Conservation (phyloP, 139 green algal species). For the Raphidocelis subcapitata region DNA sequence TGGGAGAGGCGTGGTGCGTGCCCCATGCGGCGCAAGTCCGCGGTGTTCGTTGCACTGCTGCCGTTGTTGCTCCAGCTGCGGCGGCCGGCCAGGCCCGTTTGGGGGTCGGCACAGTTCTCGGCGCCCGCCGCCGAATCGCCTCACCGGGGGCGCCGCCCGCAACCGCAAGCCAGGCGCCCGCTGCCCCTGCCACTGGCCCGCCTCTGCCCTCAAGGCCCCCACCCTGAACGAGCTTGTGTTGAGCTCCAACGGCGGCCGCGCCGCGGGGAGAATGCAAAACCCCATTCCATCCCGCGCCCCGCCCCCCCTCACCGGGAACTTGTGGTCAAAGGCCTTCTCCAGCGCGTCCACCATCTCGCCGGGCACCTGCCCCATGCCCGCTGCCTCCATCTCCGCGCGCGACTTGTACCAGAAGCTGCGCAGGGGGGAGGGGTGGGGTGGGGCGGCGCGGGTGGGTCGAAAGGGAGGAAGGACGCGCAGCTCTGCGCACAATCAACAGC, state of each 20-base stretch:
- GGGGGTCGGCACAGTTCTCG: too few relatives aligned
- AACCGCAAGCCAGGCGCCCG: too few relatives aligned
- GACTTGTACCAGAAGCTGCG: background rate
- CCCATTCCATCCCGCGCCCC: background rate
- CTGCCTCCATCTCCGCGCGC: background rate
- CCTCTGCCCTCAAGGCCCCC: too few relatives aligned
- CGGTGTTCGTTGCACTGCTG: too few relatives aligned
- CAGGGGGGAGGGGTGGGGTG: background rate
- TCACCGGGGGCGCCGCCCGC: too few relatives aligned
- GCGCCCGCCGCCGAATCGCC: too few relatives aligned
- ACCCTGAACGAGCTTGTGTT: too few relatives aligned
- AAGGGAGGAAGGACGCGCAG: background rate
- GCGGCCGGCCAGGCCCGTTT: too few relatives aligned
- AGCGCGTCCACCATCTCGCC: conserved; percentile 23
- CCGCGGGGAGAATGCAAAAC: background rate
- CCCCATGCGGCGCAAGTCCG: too few relatives aligned
- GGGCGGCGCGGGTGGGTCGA: background rate
- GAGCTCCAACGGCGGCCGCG: background rate
- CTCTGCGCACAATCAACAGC: background rate
- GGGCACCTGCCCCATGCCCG: conserved; percentile 15
- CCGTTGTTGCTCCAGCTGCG: too few relatives aligned
- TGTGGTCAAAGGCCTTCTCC: background rate
- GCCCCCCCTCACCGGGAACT: conserved; percentile 10
- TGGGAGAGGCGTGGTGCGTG: too few relatives aligned
- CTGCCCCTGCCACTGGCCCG: too few relatives aligned